These are phyloP conservation scores for Monosporascus sp. DNA, from an alignment of 2,329 filamentous ascomycete species.

Conservation along the genomic window DNA sequence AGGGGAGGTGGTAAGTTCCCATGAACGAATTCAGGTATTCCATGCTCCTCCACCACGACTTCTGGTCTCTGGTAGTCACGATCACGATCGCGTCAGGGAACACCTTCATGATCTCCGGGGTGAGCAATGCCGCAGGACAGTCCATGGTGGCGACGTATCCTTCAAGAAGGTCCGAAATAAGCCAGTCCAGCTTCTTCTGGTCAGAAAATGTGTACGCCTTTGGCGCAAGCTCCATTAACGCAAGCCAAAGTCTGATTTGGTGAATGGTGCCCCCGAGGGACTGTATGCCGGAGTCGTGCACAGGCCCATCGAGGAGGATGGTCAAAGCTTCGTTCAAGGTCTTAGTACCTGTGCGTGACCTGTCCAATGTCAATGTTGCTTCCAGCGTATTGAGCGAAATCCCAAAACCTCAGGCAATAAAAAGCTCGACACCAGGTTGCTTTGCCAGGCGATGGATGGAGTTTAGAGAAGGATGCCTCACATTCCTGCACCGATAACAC, in stretches of 20 bases:
- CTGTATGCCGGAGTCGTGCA: conserved; percentile 30
- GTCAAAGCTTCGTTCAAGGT: conserved; percentile 31
- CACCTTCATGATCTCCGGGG: conserved; percentile 39
- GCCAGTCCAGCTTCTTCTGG: conserved; percentile 29
- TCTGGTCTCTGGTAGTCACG: conserved; percentile 33
- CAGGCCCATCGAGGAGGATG: conserved; percentile 28
- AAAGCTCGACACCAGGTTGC: no score
- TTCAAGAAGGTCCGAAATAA: conserved; percentile 28
- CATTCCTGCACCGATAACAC: conserved; percentile 32
- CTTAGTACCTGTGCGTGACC: conserved; percentile 32
- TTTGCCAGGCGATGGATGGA: not conserved
- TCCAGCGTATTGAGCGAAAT: not conserved
- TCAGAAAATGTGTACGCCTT: conserved; percentile 22
- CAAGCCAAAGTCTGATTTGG: conserved; percentile 28
- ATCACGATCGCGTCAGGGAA: conserved; percentile 46
- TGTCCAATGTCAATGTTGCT: conserved; percentile 10
- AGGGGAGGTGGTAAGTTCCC: conserved; percentile 27
- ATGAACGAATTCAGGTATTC: conserved; percentile 25
- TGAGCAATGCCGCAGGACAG: conserved; percentile 35
- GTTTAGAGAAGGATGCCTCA: conserved; percentile 13
- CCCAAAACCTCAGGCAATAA: not conserved
- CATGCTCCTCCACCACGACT: conserved; percentile 33
- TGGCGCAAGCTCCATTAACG: conserved; percentile 28
- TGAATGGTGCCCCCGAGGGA: conserved; percentile 29
- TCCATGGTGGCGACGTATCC: conserved; percentile 35